phyloP scores from a whole-genome alignment of 495 filamentous ascomycete genomes.

The Margaritispora aquatica region DNA sequence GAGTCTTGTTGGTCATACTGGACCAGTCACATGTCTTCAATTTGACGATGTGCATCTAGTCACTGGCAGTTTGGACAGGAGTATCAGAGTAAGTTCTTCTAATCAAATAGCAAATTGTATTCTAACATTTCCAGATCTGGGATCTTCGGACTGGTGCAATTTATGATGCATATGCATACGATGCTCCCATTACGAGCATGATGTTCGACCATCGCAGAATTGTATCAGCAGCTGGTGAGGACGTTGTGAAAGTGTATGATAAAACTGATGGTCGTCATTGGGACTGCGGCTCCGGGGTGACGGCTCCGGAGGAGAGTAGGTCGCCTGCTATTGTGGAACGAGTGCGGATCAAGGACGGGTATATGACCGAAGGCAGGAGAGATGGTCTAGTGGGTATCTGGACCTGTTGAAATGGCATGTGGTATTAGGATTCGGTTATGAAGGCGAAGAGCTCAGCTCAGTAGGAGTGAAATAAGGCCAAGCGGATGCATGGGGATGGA shows the following conservation, averaged over 20 bases:
- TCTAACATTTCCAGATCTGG: conserved; percentile 68
- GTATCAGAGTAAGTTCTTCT: conserved; percentile 72
- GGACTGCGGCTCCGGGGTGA: conserved; percentile 87
- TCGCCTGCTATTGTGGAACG: conserved; percentile 69
- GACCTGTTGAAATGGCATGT: conserved; percentile 55
- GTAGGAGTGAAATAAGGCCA: too few species aligned
- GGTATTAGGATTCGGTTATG: neutral
- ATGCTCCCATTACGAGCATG: conserved; percentile 91
- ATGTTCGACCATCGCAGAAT: conserved; percentile 94
- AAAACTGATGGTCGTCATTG: conserved; percentile 93
- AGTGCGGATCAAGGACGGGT: conserved; percentile 90
- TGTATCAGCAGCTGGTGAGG: conserved; percentile 82
- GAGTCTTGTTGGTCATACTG: conserved; percentile 93
- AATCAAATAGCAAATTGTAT: neutral
- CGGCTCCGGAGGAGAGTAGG: conserved; percentile 53
- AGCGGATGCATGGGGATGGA: neutral
- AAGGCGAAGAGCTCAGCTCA: neutral
- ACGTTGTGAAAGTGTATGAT: conserved; percentile 95
- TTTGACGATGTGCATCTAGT: conserved; percentile 96
- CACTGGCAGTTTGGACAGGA: conserved; percentile 88
- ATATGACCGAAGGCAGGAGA: conserved; percentile 81
- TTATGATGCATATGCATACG: conserved; percentile 93
- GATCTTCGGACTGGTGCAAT: conserved; percentile 95
- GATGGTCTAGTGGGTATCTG: conserved; percentile 89
- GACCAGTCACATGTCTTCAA: conserved; percentile 89